phyloP scores from a whole-genome alignment of 78 protist genomes.

The Tieghemostelium lacteum region DNA sequence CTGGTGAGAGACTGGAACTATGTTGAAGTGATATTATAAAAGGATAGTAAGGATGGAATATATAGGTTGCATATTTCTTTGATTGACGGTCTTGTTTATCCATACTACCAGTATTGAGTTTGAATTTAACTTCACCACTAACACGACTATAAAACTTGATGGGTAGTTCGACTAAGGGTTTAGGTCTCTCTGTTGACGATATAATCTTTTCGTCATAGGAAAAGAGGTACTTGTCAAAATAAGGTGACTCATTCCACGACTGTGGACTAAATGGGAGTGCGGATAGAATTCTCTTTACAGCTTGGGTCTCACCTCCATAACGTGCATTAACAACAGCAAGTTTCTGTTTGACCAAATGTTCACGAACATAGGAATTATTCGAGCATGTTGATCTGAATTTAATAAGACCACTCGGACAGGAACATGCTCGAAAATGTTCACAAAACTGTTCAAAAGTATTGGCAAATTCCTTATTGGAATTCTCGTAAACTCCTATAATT shows the following conservation, averaged over 20 bases:
- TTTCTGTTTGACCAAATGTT: conserved; percentile 65
- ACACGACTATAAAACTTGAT: conserved; percentile 62
- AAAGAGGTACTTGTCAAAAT: conserved; percentile 69
- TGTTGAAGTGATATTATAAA: conserved; percentile 71
- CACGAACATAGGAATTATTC: conserved; percentile 72
- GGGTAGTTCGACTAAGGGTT: conserved; percentile 58
- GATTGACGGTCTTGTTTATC: conserved; percentile 48
- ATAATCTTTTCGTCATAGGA: conserved; percentile 71
- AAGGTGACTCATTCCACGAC: conserved; percentile 72
- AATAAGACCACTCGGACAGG: conserved; percentile 60
- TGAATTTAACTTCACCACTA: conserved; percentile 68
- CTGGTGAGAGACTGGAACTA: background rate
- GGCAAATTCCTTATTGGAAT: conserved; percentile 70
- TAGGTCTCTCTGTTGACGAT: conserved; percentile 67
- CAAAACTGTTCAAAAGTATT: conserved; percentile 74
- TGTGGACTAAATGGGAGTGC: conserved; percentile 71
- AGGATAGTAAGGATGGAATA: conserved; percentile 70
- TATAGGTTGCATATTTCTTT: conserved; percentile 71
- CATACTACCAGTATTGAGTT: conserved; percentile 15
- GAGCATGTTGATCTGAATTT: conserved; percentile 63
- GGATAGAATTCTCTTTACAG: conserved; percentile 60
- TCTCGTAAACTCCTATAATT: conserved; percentile 72
- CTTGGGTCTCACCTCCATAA: conserved; percentile 75
- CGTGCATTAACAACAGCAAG: conserved; percentile 74
- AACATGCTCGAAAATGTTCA: conserved; percentile 73